Evolutionary conservation across 1,284 basidiomycete species (phyloP), one percentile per base, ranked within the genome.

Genomic region (Cryptococcus wingfieldii): DNA sequence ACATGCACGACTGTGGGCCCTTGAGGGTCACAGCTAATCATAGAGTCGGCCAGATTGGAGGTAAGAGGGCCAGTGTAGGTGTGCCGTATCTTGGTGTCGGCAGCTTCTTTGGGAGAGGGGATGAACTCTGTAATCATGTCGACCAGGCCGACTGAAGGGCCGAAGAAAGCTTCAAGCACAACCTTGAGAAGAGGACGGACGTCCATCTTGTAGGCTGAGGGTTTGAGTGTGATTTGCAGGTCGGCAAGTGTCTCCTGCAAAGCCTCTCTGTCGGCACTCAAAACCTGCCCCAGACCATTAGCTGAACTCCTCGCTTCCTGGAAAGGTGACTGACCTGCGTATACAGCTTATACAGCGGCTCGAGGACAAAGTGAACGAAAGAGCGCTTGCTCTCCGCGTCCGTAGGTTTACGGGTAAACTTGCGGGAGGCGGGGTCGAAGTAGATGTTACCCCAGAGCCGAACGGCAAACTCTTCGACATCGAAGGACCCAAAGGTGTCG

Each of bases 391-490:
- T 82, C 69, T 93, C 90, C 0, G 89, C 85, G 63, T 94, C 90
- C 1, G 83, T 79, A 27, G 86, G 84, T 69, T 89, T 92, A 52
- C 92, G 85, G 7, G 86, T 87, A 74, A 98, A 98, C 75, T 93
- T 96, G 62, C 92, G 86, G 50, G 76, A 74, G 51, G 89, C 86
- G 38, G 81, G 71, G 75, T 92, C 85, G 78, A 90, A 98, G 80
- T 92, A 99, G 70, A 98, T 92, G 77, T 98, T 95, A 27, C 96
- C 96, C 96, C 96, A 99, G 12, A 99, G 83, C 41, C 96, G 85
- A 66, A 85, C 83, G 16, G 94, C 90, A 64, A 84, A 82, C 49
- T 79, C 79, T 44, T 80, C 77, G 10, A 80, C 70, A 59, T 83
- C 80, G 60, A 83, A 75, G 0, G 78, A 72, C 13, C 79, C 78